These are phyloP conservation scores for Alternaria sp. DNA, from an alignment of 2,329 filamentous ascomycete genomes.

Conservation along the genomic window DNA sequence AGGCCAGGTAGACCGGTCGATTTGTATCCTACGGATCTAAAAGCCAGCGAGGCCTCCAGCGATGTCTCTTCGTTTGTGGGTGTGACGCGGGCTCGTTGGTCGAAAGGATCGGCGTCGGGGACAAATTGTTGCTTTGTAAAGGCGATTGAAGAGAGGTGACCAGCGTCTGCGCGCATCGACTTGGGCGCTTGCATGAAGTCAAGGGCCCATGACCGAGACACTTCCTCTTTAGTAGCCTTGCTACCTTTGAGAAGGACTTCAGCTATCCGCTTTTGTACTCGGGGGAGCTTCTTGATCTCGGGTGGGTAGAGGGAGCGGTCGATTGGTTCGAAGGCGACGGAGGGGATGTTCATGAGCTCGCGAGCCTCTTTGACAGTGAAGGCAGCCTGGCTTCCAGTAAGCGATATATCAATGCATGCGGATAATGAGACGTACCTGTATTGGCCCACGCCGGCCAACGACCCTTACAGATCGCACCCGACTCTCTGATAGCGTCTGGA, in stretches of 20 bases:
- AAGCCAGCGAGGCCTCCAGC: slow-evolving; percentile 74
- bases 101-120: slow-evolving; percentile 51
- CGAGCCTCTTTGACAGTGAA: slow-evolving; percentile 96
- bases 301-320: slow-evolving; percentile 70
- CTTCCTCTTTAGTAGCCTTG: slow-evolving; percentile 53
- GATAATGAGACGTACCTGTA: slow-evolving; percentile 67
- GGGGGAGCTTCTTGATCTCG: slow-evolving; percentile 71
- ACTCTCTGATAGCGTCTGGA: slow-evolving; percentile 75
- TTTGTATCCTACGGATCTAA: slow-evolving; percentile 95
- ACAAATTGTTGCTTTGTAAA: slow-evolving; percentile 64
- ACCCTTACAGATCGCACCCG: slow-evolving; percentile 80
- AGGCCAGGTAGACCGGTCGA: slow-evolving; percentile 79
- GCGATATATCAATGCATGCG: not conserved
- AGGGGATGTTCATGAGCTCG: slow-evolving; percentile 80
- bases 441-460: slow-evolving; percentile 86
- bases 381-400: slow-evolving; percentile 65
- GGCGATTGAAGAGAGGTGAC: slow-evolving; percentile 66
- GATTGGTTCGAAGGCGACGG: slow-evolving; percentile 74
- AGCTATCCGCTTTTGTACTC: slow-evolving; percentile 77
- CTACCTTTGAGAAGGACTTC: slow-evolving; percentile 83
- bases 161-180: slow-evolving; percentile 64
- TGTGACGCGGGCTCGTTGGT: slow-evolving; percentile 59
- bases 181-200: slow-evolving; percentile 83
- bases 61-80: slow-evolving; percentile 53
- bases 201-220: slow-evolving; percentile 77